Evolutionary conservation across 2,329 filamentous ascomycete genomes (phyloP).

Genomic region (Xylariales sp.): DNA sequence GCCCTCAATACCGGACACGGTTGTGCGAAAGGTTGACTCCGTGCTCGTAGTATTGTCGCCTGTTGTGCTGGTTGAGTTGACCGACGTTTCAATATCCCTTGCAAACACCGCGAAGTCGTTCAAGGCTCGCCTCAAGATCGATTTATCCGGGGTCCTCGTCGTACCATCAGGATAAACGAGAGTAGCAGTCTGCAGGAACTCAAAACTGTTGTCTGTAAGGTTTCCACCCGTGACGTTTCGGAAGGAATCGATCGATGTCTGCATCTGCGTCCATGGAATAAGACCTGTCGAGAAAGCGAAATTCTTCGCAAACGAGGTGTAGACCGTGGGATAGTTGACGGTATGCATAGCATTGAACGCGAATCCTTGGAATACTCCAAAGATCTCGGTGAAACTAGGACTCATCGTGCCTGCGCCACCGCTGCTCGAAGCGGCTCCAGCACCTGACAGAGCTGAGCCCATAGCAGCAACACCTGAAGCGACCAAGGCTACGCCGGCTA

Average conservation of each 20-base stretch:
- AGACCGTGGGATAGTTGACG: conserved; percentile 80
- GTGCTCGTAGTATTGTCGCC: conserved; percentile 15
- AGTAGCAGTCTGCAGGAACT: conserved; percentile 69
- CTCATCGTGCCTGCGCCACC: conserved; percentile 62
- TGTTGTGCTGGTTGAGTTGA: conserved; percentile 33
- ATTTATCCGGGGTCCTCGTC: conserved; percentile 35
- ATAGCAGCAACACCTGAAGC: conserved; percentile 69
- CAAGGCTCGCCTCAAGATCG: conserved; percentile 51
- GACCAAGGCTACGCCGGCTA: conserved; percentile 78
- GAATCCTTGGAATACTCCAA: conserved; percentile 89
- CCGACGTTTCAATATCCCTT: conserved; percentile 46
- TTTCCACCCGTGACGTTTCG: conserved; percentile 79
- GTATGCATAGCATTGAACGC: conserved; percentile 96
- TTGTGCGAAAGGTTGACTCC: conserved; percentile 34
- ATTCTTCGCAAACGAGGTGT: conserved; percentile 85
- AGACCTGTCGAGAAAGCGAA: conserved; percentile 89
- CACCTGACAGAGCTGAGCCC: conserved; percentile 52
- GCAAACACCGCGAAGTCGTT: conserved; percentile 44
- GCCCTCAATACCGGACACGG: conserved; percentile 72
- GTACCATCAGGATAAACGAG: conserved; percentile 64
- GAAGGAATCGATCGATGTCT: conserved; percentile 79
- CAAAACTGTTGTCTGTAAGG: conserved; percentile 71
- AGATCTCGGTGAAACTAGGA: conserved; percentile 79
- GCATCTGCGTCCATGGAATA: conserved; percentile 76
- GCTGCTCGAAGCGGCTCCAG: conserved; percentile 46